Evolutionary conservation across 208 protist species (phyloP), one percentile per base, ranked within the genome.

Genomic region (Jaenimonas drosophilae): DNA sequence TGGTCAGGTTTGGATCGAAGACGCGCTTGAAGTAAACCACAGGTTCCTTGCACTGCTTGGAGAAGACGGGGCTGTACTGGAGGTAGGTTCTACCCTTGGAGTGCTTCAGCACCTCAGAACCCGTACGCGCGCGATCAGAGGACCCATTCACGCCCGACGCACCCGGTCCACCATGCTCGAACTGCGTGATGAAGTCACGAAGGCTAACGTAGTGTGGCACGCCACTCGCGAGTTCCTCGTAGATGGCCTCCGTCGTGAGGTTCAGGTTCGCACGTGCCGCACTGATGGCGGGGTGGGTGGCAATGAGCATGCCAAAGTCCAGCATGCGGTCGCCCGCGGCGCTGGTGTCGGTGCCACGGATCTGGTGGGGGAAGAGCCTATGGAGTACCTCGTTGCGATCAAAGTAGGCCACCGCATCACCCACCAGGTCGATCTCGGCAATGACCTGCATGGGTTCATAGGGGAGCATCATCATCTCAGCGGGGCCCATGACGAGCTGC

Each of bases 381-480:
- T 63, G 51, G 25, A 87, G 63, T 33, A 92, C 79, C 45, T 70
- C 62, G 46, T 80, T 68, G 26, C 76, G 72, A 48, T 84, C 59
- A 65, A 76, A 71, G 45, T 77, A 87, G 7, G 54, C 56, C 36
- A 86, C 76, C 42, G 59, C 55, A 28, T 48, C 54, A n/a, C 40
- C 71, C 29, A 58, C 53, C 37, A 79, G 41, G 38, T 92, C 74
- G 34, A 88, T 83, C 48, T 87, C 64, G 21, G 76, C 53, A 43
- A 92, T 79, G 28, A 81, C 54, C 56, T 73, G 48, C 74, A 87
- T 81, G 39, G 53, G 38, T 26, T 70, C 64, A 60, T 87, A 88
- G 9, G 76, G 79, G 26, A 92, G 59, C 47, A 92, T 64, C 26
- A 92, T 59, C 78, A 87, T 79, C 64, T 92, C 83, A 0, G 83